Conservation (phyloP, 2,329 filamentous ascomycete species). For the Thermothelomyces thermophilus region DNA sequence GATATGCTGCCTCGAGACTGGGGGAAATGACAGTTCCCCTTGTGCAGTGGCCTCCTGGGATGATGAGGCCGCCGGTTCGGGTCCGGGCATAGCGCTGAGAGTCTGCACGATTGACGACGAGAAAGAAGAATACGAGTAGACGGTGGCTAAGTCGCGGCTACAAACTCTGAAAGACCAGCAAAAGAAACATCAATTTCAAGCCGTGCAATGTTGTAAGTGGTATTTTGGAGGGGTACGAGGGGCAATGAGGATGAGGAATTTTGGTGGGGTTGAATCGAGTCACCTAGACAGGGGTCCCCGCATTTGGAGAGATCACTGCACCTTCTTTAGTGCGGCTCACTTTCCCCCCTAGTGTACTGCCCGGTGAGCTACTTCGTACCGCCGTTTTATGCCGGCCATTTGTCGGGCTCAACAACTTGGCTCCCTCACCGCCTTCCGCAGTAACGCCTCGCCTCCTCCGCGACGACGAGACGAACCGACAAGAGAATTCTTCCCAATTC, state of each 20-base stretch:
- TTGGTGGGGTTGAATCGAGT: constrained; percentile 20
- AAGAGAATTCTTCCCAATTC: neutral
- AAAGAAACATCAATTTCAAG: too few species aligned
- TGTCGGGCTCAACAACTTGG: neutral
- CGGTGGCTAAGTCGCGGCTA: too few species aligned
- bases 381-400: constrained; percentile 14
- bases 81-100: constrained; percentile 28
- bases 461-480: neutral
- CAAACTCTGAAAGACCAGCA: neutral
- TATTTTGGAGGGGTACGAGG: neutral
- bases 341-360: too few species aligned
- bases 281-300: constrained; percentile 13
- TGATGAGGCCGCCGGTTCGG: constrained; percentile 21
- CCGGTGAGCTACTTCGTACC: too few species aligned
- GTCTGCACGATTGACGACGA: neutral
- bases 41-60: constrained; percentile 15
- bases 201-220: neutral
- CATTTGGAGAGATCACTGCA: neutral
- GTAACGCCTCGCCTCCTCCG: neutral
- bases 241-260: neutral
- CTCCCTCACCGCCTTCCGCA: constrained; percentile 14
- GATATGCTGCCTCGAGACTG: constrained; percentile 79
- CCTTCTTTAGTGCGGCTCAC: too few species aligned
- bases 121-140: too few species aligned
- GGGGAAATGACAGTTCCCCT: constrained; percentile 62